These are phyloP conservation scores for Hippophae tibetana DNA, from an alignment of 306 rosid genomes.

Conservation along the genomic window DNA sequence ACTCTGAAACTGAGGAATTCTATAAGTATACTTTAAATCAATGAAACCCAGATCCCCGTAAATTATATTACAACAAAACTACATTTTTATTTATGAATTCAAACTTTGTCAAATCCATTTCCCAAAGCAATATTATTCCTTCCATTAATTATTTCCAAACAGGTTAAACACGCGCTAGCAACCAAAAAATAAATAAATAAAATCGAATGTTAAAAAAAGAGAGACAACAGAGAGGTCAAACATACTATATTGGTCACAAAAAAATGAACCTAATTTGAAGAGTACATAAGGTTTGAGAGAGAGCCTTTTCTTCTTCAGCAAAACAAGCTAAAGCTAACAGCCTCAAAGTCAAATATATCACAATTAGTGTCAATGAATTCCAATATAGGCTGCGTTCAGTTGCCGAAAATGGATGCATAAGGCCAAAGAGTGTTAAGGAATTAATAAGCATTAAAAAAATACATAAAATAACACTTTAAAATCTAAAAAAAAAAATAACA, in stretches of 20 bases:
- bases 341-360: slow-evolving; percentile 15
- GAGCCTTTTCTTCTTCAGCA: slow-evolving; percentile 49
- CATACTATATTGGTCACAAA: slow-evolving; percentile 23
- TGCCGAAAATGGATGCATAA: slow-evolving; percentile 14
- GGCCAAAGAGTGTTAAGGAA: slow-evolving; percentile 14
- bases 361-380: slow-evolving; percentile 16
- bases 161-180: background rate
- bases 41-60: background rate
- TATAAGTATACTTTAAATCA: background rate
- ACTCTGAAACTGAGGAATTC: background rate
- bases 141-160: background rate
- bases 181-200: slow-evolving; percentile 8
- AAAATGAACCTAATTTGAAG: slow-evolving; percentile 18
- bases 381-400: slow-evolving; percentile 15
- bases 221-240: slow-evolving; percentile 21
- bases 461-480: no score
- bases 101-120: slow-evolving; percentile 22
- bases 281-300: slow-evolving; percentile 4
- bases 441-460: no score
- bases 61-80: background rate
- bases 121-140: background rate
- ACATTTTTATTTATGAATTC: background rate
- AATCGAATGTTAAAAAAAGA: background rate
- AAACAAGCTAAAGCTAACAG: slow-evolving; percentile 27
- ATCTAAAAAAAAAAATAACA: no score